Evolutionary conservation across 352 stramenopile species (phyloP).

Genomic region (Globisporangium cystogenes): DNA sequence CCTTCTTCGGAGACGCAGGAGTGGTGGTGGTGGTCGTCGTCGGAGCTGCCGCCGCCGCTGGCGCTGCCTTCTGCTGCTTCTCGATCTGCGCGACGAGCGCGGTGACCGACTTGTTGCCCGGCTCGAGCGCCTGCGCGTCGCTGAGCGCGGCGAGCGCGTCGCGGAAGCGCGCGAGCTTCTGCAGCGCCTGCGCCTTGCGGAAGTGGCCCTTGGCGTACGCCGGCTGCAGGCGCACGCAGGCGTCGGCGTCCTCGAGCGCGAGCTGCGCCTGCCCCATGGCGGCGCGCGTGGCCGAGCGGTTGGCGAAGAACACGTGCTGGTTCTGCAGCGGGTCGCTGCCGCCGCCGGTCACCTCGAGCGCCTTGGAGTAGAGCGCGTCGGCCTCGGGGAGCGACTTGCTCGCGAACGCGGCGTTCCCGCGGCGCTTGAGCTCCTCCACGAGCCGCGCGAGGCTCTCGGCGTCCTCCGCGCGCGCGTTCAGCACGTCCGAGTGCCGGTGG

Average conservation of each 20-base stretch:
- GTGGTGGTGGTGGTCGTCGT: slow-evolving; percentile 6
- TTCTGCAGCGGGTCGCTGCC: slow-evolving; percentile 36
- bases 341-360: slow-evolving; percentile 76
- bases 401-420: slow-evolving; percentile 83
- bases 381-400: slow-evolving; percentile 88
- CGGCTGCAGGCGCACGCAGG: slow-evolving; percentile 47
- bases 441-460: slow-evolving; percentile 49
- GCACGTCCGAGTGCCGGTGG: slow-evolving; percentile 77
- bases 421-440: slow-evolving; percentile 84
- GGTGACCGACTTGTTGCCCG: slow-evolving; percentile 65
- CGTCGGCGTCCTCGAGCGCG: slow-evolving; percentile 67
- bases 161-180: slow-evolving; percentile 59
- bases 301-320: slow-evolving; percentile 86
- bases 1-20: slow-evolving; percentile 29
- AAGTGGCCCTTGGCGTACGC: slow-evolving; percentile 83
- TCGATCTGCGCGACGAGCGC: slow-evolving; percentile 59
- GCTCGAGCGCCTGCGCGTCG: slow-evolving; percentile 52
- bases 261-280: slow-evolving; percentile 69
- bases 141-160: slow-evolving; percentile 63
- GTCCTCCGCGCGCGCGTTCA: slow-evolving; percentile 50
- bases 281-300: slow-evolving; percentile 81
- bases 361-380: slow-evolving; percentile 95
- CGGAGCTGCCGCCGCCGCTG: slow-evolving; percentile 8
- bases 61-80: slow-evolving; percentile 48
- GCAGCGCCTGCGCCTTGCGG: slow-evolving; percentile 74